Evolutionary conservation across 768 basidiomycete genomes (phyloP).

Genomic region (Gloeophyllum trabeum): DNA sequence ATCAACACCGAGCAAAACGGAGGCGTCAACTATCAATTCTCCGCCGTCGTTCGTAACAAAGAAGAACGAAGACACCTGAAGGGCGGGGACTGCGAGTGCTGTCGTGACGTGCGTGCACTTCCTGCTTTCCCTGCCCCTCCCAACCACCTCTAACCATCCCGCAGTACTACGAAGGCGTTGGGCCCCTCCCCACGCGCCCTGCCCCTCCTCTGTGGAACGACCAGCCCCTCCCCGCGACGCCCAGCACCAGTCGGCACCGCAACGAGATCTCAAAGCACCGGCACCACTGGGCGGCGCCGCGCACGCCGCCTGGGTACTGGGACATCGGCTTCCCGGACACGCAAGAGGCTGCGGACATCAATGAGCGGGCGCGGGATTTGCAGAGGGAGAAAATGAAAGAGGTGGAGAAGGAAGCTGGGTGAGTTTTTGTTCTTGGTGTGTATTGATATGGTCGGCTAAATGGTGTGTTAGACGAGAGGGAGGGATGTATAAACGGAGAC

Average conservation of each 20-base stretch:
- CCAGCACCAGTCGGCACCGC: too few relatives aligned
- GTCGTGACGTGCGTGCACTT: neutral
- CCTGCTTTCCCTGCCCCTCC: too few relatives aligned
- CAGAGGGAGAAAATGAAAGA: constrained; percentile 48
- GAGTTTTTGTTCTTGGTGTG: too few relatives aligned
- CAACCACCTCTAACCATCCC: too few relatives aligned
- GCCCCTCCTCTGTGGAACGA: too few relatives aligned
- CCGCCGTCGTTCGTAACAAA: neutral
- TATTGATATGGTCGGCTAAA: too few relatives aligned
- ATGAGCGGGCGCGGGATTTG: constrained; percentile 62
- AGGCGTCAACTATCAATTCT: neutral
- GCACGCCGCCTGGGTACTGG: constrained; percentile 85
- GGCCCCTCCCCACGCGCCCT: too few relatives aligned
- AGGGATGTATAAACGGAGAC: too few relatives aligned
- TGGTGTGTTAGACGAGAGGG: too few relatives aligned
- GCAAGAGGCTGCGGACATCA: constrained; percentile 71
- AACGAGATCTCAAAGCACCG: constrained; percentile 65
- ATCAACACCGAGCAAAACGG: neutral
- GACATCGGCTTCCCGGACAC: constrained; percentile 84
- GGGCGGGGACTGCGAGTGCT: neutral
- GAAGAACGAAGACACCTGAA: neutral
- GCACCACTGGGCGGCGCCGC: constrained; percentile 55
- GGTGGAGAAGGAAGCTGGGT: constrained; percentile 51
- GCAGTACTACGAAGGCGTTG: too few relatives aligned
- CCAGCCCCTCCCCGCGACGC: too few relatives aligned